Percentiles rank a stretch among this genome's conserved stretches.
phyloP scores from a whole-genome alignment of 495 filamentous ascomycete genomes.

The Podospora conica region DNA sequence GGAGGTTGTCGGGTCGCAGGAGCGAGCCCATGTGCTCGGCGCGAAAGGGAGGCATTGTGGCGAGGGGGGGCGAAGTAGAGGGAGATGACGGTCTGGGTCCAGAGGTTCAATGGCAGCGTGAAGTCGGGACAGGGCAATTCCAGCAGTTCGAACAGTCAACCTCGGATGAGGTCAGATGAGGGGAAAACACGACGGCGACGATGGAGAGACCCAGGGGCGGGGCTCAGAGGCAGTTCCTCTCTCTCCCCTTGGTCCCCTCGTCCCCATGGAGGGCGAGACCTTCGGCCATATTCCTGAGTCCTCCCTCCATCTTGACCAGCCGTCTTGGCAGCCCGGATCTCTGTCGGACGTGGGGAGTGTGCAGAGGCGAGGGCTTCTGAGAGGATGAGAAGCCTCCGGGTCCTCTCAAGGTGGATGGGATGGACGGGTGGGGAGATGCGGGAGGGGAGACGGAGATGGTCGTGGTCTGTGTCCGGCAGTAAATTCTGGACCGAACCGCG shows the following conservation, averaged over 20 bases:
- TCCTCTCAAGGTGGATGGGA: neutral
- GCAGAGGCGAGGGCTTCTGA: neutral
- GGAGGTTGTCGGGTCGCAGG: slow-evolving; percentile 62
- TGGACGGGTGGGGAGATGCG: neutral
- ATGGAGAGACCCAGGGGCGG: neutral
- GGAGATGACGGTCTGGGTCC: neutral
- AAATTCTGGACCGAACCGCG: neutral
- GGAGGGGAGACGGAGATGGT: neutral
- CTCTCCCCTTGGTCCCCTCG: neutral
- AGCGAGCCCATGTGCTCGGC: slow-evolving; percentile 83
- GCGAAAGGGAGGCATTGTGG: slow-evolving; percentile 64
- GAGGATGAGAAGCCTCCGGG: neutral
- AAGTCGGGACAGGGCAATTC: neutral
- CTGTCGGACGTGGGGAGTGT: neutral
- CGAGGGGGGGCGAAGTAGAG: neutral
- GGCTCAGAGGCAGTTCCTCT: neutral
- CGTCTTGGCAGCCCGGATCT: slow-evolving; percentile 10
- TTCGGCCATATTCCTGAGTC: slow-evolving; percentile 11
- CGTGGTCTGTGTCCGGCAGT: neutral
- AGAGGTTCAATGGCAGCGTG: neutral
- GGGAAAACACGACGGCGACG: neutral
- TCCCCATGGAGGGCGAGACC: neutral
- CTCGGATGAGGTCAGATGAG: neutral
- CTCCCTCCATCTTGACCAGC: slow-evolving; percentile 10
- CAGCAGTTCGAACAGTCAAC: neutral